These are phyloP conservation scores for Oehlia diaphana DNA, from an alignment of 192 early-diverging fungal species.

Conservation along the genomic window DNA sequence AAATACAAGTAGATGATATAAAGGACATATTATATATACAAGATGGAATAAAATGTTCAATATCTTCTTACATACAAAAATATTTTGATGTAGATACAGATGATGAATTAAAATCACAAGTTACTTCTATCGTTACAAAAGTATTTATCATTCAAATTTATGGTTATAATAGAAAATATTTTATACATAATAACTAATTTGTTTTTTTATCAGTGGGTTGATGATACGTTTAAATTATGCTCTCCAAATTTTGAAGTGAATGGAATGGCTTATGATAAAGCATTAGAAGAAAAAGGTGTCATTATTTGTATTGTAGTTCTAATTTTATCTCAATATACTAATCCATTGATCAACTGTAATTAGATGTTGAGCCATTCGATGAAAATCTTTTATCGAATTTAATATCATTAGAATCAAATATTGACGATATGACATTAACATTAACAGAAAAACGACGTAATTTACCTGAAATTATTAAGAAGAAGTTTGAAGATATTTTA, in stretches of 20 bases:
- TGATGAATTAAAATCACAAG: background rate
- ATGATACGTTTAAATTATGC: conserved; percentile 13
- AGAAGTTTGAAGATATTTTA: background rate
- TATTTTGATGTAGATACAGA: background rate
- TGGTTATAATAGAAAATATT: background rate
- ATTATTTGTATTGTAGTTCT: background rate
- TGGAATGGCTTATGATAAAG: conserved; percentile 11
- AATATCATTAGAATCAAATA: background rate
- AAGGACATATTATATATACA: background rate
- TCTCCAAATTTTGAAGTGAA: conserved; percentile 17
- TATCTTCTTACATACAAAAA: background rate
- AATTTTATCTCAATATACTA: background rate
- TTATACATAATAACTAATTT: background rate
- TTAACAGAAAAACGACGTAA: background rate
- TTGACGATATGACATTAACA: background rate
- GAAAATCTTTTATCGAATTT: background rate
- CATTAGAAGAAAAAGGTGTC: conserved; percentile 4
- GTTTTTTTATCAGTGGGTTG: background rate
- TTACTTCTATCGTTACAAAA: background rate
- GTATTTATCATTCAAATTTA: background rate
- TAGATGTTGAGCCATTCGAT: conserved; percentile 12
- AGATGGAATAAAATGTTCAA: background rate
- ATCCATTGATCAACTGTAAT: no score
- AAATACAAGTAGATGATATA: background rate
- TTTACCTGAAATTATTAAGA: conserved; percentile 6